Evolutionary conservation across 2,329 filamentous ascomycete genomes (phyloP).

Genomic region (Fusarium sp.): DNA sequence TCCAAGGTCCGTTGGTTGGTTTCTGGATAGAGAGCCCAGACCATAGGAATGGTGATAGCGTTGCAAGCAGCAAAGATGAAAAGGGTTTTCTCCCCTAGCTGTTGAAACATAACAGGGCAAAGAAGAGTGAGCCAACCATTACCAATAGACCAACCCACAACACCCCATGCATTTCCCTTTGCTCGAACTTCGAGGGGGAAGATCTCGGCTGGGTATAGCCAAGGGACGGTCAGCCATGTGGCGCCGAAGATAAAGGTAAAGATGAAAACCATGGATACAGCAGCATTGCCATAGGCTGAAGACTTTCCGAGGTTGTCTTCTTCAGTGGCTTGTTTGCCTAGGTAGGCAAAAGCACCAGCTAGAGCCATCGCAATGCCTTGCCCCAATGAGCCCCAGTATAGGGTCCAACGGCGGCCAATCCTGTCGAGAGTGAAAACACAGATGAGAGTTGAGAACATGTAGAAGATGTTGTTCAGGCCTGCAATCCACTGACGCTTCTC

Average conservation of each 20-base stretch:
- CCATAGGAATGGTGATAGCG: conserved; percentile 74
- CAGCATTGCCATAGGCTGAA: conserved; percentile 72
- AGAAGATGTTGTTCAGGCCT: conserved; percentile 66
- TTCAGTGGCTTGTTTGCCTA: conserved; percentile 66
- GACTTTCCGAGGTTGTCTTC: conserved; percentile 61
- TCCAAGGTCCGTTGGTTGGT: conserved; percentile 81
- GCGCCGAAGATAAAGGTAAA: conserved; percentile 61
- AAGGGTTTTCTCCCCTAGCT: conserved; percentile 73
- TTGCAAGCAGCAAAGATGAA: conserved; percentile 82
- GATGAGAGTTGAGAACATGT: conserved; percentile 75
- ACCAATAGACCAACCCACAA: conserved; percentile 82
- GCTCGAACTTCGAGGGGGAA: conserved; percentile 80
- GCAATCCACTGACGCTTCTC: conserved; percentile 75
- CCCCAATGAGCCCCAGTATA: conserved; percentile 76
- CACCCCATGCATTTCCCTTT: conserved; percentile 82
- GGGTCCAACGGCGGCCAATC: conserved; percentile 77
- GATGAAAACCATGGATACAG: conserved; percentile 78
- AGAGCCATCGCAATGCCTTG: conserved; percentile 78
- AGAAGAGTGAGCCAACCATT: conserved; percentile 74
- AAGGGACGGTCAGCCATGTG: conserved; percentile 67
- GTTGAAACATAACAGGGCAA: conserved; percentile 59
- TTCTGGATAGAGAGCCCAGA: conserved; percentile 82
- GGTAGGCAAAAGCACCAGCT: conserved; percentile 66
- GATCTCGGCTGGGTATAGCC: conserved; percentile 80
- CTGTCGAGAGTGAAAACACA: conserved; percentile 79